Evolutionary conservation across 2,329 filamentous ascomycete genomes (phyloP), one percentile per base, ranked within the genome.

Genomic region (Aspergillus transmontanensis): DNA sequence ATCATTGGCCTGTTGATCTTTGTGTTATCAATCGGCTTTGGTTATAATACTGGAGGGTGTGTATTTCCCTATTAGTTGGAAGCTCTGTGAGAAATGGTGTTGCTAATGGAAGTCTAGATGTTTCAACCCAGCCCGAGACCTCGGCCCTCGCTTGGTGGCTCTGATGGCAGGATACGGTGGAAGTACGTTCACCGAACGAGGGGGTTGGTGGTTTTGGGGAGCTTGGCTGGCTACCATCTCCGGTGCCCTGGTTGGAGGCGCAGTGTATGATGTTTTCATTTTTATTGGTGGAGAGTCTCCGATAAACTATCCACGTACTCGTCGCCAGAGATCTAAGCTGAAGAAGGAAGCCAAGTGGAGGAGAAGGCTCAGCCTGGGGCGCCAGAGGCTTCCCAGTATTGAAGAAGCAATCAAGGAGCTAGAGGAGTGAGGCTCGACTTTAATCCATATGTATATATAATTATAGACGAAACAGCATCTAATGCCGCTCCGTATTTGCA

Each of bases 221-320:
- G 70, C 75, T 0, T 79, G 77, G 76, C 60, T 68, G 2, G 77
- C 75, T 2, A 69, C 72, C 34, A 74, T 79, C 45, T 67, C 65
- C 7, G 76, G 78, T 0, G 74, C 67, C 0, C 56, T 79, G 4
- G 69, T 69, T 34, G 77, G 76, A 0, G 75, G 72, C 0, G 64
- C 71, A 9, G 14, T 79, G 1, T 79, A 80, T 48, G 76, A 80
- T 59, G 57, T 73, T 16, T 66, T 73, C 11, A 77, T 80, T 12
- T 80, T 79, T 57, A 76, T 70, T n/a, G 78, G 78, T 14, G 75
- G 73, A 3, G 77, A 79, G 62, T 74, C 70, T 57, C 76, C 75
- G 1, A 63, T 78, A n/a, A 78, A 78, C 50, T 78, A 85, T 74
- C 78, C 80, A 4, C 80, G 81, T 0, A 71, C 70, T 34, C 73